Evolutionary conservation across 495 filamentous ascomycete species (phyloP).

Genomic region (Penicillium parvum): DNA sequence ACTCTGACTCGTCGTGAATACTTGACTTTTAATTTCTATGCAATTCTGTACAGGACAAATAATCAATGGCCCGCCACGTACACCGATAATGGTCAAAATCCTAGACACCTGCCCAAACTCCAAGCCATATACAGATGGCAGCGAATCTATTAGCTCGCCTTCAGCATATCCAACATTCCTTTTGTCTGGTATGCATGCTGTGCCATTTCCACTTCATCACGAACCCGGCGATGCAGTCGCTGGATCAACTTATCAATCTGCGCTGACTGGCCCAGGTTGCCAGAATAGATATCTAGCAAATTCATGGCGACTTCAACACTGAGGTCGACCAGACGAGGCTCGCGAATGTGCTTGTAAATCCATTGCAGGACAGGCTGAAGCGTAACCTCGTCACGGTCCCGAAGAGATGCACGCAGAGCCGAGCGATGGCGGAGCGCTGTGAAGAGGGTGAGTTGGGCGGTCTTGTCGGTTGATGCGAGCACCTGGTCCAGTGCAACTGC

Average conservation of each 20-base stretch:
- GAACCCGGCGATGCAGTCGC: slow-evolving; percentile 61
- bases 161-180: slow-evolving; percentile 81
- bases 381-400: slow-evolving; percentile 74
- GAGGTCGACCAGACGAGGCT: slow-evolving; percentile 71
- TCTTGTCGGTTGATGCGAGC: slow-evolving; percentile 52
- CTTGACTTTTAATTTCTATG: slow-evolving; percentile 30
- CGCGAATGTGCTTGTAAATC: slow-evolving; percentile 70
- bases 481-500: slow-evolving; percentile 72
- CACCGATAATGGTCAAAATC: slow-evolving; percentile 20
- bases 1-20: too few relatives aligned
- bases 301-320: slow-evolving; percentile 76
- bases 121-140: slow-evolving; percentile 12
- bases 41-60: slow-evolving; percentile 30
- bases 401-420: slow-evolving; percentile 75
- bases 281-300: slow-evolving; percentile 80
- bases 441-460: slow-evolving; percentile 68
- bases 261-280: slow-evolving; percentile 67
- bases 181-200: slow-evolving; percentile 71
- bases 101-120: slow-evolving; percentile 26
- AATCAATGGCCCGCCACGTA: slow-evolving; percentile 28
- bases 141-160: slow-evolving; percentile 24
- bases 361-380: slow-evolving; percentile 80
- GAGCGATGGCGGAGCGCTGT: slow-evolving; percentile 83
- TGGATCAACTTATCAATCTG: slow-evolving; percentile 66
- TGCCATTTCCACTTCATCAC: slow-evolving; percentile 71